These are phyloP conservation scores for Pseudogymnoascus sp. DNA, from an alignment of 2,329 filamentous ascomycete species.

Conservation along the genomic window DNA sequence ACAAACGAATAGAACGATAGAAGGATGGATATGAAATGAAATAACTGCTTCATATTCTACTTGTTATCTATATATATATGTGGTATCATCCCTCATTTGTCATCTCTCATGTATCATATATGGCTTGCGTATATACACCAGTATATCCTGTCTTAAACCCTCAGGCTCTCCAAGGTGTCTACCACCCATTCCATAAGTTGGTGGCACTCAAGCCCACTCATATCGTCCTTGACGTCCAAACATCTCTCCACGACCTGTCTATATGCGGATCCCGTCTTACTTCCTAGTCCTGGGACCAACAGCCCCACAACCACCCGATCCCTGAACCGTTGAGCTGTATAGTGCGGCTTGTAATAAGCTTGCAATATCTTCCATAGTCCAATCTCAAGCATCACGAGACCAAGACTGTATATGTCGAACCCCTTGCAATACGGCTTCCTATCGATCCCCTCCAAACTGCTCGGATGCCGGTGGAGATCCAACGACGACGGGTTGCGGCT, in stretches of 20 bases:
- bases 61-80: background rate
- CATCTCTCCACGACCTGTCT: constrained; percentile 39
- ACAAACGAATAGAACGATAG: background rate
- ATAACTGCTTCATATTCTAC: background rate
- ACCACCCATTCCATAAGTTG: constrained; percentile 41
- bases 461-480: constrained; percentile 44
- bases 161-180: constrained; percentile 35
- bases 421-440: constrained; percentile 35
- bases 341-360: constrained; percentile 38
- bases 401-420: constrained; percentile 43
- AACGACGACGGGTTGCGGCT: constrained; percentile 35
- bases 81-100: constrained; percentile 1
- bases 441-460: constrained; percentile 35
- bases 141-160: constrained; percentile 21
- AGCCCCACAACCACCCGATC: constrained; percentile 38
- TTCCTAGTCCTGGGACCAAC: constrained; percentile 37
- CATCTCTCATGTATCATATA: constrained; percentile 1
- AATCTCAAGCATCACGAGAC: constrained; percentile 46
- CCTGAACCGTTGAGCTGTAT: constrained; percentile 38
- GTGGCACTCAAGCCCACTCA: constrained; percentile 34
- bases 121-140: constrained; percentile 8
- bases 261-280: constrained; percentile 38
- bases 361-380: constrained; percentile 43
- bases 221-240: constrained; percentile 34
- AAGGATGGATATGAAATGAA: background rate